phyloP scores from a whole-genome alignment of 129 eudicot genomes.

The Chrysanthemum lavandulifolium region DNA sequence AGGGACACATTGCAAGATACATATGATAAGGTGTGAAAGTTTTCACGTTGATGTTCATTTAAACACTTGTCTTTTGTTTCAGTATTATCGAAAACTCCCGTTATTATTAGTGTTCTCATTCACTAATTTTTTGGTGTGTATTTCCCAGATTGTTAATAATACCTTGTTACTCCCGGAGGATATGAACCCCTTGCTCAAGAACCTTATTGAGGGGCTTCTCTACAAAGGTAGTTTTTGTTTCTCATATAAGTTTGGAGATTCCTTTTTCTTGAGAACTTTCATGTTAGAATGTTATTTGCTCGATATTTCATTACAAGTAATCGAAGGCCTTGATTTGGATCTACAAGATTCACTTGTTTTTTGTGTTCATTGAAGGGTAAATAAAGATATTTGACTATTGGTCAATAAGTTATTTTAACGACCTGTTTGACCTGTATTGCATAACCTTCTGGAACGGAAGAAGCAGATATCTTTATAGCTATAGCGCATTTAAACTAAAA shows the following conservation, averaged over 20 bases:
- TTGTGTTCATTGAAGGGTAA: background rate
- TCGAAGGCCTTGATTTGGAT: conserved; percentile 14
- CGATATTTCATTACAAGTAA: background rate
- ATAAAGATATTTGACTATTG: background rate
- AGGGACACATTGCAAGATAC: conserved; percentile 93
- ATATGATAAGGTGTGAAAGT: conserved; percentile 71
- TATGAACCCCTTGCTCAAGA: conserved; percentile 14
- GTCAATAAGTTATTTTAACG: background rate
- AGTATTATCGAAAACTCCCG: background rate
- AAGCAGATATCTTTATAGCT: conserved; percentile 18
- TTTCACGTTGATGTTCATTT: conserved; percentile 10
- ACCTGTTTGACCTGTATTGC: background rate
- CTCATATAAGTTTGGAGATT: background rate
- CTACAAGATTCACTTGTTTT: background rate
- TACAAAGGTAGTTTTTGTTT: conserved; percentile 74
- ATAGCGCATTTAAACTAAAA: background rate
- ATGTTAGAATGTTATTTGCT: conserved; percentile 4
- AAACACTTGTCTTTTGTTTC: conserved; percentile 13
- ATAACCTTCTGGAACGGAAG: background rate
- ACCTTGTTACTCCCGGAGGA: background rate
- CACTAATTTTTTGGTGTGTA: background rate
- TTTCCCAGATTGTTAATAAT: conserved; percentile 12
- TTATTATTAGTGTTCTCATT: conserved; percentile 25
- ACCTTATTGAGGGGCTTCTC: conserved; percentile 66
- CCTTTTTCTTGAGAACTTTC: background rate